Percentiles rank a stretch among this genome's conserved stretches.
Conservation (phyloP, 2,329 filamentous ascomycete species). For the Aplosporella prunicola region DNA sequence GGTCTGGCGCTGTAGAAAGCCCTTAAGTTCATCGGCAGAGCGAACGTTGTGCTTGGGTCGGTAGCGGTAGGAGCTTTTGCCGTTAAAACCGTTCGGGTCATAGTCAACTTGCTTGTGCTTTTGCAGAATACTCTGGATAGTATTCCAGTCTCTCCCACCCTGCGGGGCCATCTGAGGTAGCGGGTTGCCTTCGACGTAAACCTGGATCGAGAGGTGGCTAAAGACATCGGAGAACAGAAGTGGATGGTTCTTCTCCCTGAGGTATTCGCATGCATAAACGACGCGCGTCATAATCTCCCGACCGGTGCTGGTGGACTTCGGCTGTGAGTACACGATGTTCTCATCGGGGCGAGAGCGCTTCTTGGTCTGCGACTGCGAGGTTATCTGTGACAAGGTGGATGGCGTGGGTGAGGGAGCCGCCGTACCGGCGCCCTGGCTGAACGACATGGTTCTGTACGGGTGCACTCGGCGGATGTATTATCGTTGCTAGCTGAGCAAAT, state of each 20-base stretch:
- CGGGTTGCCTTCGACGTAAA: conserved; percentile 43
- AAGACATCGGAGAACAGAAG: conserved; percentile 67
- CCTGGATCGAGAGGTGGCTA: conserved; percentile 65
- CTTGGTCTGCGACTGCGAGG: no score
- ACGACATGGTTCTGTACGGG: conserved; percentile 22
- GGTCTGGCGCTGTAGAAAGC: conserved; percentile 69
- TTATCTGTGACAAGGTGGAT: conserved; percentile 28
- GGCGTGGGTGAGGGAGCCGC: conserved; percentile 55
- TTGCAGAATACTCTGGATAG: conserved; percentile 58
- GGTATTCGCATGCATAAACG: conserved; percentile 74
- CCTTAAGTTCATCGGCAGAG: conserved; percentile 65
- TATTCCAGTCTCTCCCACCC: conserved; percentile 4
- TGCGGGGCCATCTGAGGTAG: conserved; percentile 35
- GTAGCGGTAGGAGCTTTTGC: conserved; percentile 68
- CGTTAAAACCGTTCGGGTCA: conserved; percentile 50
- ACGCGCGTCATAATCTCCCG: conserved; percentile 79
- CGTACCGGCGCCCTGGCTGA: conserved; percentile 22
- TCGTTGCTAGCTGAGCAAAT: background rate
- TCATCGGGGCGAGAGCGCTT: conserved; percentile 51
- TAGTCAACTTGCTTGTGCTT: conserved; percentile 54
- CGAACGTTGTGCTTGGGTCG: conserved; percentile 76
- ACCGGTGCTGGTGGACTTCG: conserved; percentile 64
- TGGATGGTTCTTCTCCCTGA: conserved; percentile 37
- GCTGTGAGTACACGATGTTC: conserved; percentile 62
- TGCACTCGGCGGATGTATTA: background rate